Evolutionary conservation across 768 basidiomycete species (phyloP), one percentile per base, ranked within the genome.

Genomic region (Boletus barrowsii): DNA sequence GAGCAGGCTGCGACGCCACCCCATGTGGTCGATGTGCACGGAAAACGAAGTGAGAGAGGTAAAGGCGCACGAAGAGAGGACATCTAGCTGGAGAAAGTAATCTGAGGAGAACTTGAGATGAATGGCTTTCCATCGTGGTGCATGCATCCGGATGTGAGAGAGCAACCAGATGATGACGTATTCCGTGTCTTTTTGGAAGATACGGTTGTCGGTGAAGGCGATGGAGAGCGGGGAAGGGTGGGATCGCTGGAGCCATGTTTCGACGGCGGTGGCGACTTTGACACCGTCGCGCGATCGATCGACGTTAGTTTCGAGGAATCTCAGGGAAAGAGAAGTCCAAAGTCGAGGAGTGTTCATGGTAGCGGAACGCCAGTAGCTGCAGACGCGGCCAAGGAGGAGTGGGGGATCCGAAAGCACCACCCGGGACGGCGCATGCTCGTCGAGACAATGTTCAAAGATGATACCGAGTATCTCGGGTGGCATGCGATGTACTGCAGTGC

Each of bases 391-490:
- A 13, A 70, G 58, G 18, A 66, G 59, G 18, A 70, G 65, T 3
- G 69, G 68, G 4, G 58, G 26, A 32, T 61, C 51, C 3, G 58
- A 53, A 9, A 58, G 26, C 7, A 47, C 35, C 11, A 40, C 48
- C 1, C 36, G 24, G 39, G 55, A 47, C 17, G 51, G 24, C 15
- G 45, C 36, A 2, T 37, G 37, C 29, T 35, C 44, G 35, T 56
- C 49, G 17, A 66, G 44, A 35, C 58, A 68, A 18, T 42, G 41
- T 52, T 68, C 64, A 35, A 68, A 68, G 7, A 68, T 62, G 24
- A 60, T 57, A 15, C 59, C 57, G 2, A 78, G 59, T 80, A 83
- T 70, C 70, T 83, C 62, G 1, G 67, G 66, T 5, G 66, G 67
- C 20, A 68, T 54, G 13, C 60, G 50, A 20, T 58, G 50, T 7